These are phyloP conservation scores for Albugo laibachii DNA, from an alignment of 352 stramenopile genomes.

Conservation along the genomic window DNA sequence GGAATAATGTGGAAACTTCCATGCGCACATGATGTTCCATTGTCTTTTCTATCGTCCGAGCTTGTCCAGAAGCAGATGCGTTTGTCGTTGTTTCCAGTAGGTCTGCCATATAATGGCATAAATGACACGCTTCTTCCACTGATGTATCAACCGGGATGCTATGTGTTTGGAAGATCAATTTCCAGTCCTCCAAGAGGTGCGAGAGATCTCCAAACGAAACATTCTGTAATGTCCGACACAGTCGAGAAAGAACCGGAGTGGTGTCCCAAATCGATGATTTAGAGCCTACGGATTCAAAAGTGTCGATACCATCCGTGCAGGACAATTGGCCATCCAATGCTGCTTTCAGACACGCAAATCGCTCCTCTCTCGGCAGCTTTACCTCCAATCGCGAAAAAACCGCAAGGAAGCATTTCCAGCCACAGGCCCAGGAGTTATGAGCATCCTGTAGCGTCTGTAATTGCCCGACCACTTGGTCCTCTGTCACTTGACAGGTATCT, in stretches of 20 bases:
- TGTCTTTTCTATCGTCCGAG: not conserved
- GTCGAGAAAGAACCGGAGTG: too few relatives aligned
- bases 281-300: slow-evolving; percentile 9
- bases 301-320: slow-evolving; percentile 3
- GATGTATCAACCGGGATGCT: slow-evolving; percentile 4
- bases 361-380: slow-evolving; percentile 9
- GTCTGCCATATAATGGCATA: slow-evolving; percentile 22
- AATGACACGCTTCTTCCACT: slow-evolving; percentile 18
- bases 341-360: slow-evolving; percentile 19
- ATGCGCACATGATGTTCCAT: not conserved
- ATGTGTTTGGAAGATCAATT: slow-evolving; percentile 1
- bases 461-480: slow-evolving; percentile 14
- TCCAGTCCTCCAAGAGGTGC: slow-evolving; percentile 29
- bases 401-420: slow-evolving; percentile 45
- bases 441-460: slow-evolving; percentile 10
- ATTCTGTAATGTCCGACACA: slow-evolving; percentile 9
- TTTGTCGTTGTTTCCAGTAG: not conserved
- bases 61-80: not conserved
- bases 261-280: slow-evolving; percentile 9
- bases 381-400: slow-evolving; percentile 39
- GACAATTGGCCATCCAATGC: slow-evolving; percentile 39
- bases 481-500: slow-evolving; percentile 9
- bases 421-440: slow-evolving; percentile 21
- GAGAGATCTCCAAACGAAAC: slow-evolving; percentile 10
- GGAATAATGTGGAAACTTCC: not conserved